phyloP scores from a whole-genome alignment of 257 asterid species.

The Solanum chilense region DNA sequence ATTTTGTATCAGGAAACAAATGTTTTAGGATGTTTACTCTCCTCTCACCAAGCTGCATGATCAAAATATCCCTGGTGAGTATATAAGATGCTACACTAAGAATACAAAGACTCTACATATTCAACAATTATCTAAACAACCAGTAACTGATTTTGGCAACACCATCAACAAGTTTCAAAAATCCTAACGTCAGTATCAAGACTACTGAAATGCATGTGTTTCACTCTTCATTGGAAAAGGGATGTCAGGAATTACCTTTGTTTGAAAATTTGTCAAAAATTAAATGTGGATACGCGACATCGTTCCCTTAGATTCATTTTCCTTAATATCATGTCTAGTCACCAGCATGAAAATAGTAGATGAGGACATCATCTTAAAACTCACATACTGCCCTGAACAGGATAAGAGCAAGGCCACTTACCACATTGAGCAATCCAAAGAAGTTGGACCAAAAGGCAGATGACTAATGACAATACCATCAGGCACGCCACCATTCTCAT shows the following conservation, averaged over 20 bases:
- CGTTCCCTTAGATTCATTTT: background rate
- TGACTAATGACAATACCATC: too few species aligned
- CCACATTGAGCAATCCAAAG: too few species aligned
- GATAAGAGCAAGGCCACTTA: too few species aligned
- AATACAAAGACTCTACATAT: background rate
- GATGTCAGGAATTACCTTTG: background rate
- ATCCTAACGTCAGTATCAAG: background rate
- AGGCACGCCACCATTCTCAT: too few species aligned
- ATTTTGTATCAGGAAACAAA: slow-evolving; percentile 88
- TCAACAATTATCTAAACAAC: background rate
- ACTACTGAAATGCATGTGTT: background rate
- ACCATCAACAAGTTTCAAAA: background rate
- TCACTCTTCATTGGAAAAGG: background rate
- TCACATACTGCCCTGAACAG: background rate
- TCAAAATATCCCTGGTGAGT: background rate
- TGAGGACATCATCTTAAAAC: background rate
- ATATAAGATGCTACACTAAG: background rate
- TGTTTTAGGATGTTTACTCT: slow-evolving; percentile 75
- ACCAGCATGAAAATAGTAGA: slow-evolving; percentile 38
- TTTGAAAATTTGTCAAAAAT: background rate
- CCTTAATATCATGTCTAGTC: slow-evolving; percentile 30
- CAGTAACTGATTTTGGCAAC: background rate
- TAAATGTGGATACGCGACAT: background rate
- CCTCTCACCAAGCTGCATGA: slow-evolving; percentile 73
- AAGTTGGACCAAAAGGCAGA: too few species aligned